Conservation (phyloP, 805 yeast species). For the Citeromyces matritensis region DNA sequence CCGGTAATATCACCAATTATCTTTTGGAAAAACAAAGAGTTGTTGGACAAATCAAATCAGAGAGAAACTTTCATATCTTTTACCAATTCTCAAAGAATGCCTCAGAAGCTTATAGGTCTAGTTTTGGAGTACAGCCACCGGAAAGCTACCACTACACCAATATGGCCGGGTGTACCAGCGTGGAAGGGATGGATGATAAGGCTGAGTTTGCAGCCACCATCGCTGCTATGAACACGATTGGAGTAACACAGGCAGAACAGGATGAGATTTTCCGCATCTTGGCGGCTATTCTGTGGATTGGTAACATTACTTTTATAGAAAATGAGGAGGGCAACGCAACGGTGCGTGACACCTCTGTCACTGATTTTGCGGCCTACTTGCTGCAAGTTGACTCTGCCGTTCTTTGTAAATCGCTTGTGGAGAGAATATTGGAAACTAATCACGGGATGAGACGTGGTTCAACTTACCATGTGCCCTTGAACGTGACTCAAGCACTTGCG, state of each 20-base stretch:
- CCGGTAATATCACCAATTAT: slow-evolving; percentile 93
- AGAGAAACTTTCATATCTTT: slow-evolving; percentile 93
- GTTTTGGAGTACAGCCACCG: slow-evolving; percentile 84
- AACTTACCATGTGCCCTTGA: slow-evolving; percentile 86
- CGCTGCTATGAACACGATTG: slow-evolving; percentile 79
- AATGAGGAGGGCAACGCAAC: slow-evolving; percentile 78
- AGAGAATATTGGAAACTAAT: slow-evolving; percentile 77
- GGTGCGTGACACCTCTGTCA: slow-evolving; percentile 77
- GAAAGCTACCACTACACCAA: slow-evolving; percentile 87
- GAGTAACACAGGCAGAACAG: slow-evolving; percentile 69
- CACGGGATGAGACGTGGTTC: slow-evolving; percentile 89
- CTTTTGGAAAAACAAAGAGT: slow-evolving; percentile 90
- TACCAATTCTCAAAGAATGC: slow-evolving; percentile 93
- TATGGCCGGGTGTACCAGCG: slow-evolving; percentile 72
- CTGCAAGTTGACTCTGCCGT: slow-evolving; percentile 63
- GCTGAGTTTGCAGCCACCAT: slow-evolving; percentile 71
- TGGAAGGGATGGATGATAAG: slow-evolving; percentile 74
- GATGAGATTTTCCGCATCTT: slow-evolving; percentile 79
- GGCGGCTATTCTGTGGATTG: slow-evolving; percentile 86
- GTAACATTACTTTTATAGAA: slow-evolving; percentile 77
- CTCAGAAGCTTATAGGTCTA: slow-evolving; percentile 66
- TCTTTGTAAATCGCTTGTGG: slow-evolving; percentile 53
- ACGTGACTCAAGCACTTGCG: slow-evolving; percentile 84
- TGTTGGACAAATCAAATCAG: slow-evolving; percentile 85
- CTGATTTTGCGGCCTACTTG: slow-evolving; percentile 86